Evolutionary conservation across 2,329 filamentous ascomycete genomes (phyloP), one percentile per base, ranked within the genome.

Genomic region (Arthrinium puccinioides): DNA sequence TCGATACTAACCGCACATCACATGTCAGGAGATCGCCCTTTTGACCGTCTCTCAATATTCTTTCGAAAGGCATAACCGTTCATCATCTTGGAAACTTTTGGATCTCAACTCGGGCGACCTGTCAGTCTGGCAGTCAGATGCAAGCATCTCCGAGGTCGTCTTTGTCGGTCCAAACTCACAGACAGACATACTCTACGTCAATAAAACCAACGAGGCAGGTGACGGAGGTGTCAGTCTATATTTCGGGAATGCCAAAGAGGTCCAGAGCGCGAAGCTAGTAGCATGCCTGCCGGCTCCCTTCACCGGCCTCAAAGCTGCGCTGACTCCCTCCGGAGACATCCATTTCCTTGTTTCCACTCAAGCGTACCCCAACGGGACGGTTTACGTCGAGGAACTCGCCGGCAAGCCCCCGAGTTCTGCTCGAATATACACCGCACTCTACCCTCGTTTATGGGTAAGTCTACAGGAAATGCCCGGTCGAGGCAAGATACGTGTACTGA

Each of bases 31-130:
- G 31, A 63, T 69, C 25, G 69, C 67, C 1, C 43, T 73, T 28
- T 72, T 69, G 49, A 63, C 61, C 6, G 56, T 62, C 19, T 74
- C 70, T 2, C 74, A 74, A 9, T 83, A 83, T 54, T 75, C 69
- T 26, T 82, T 82, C 52, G 63, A 72, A 23, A 66, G 67, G 0
- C 72, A 78, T 44, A 55, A 61, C 21, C 66, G 67, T 24, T 61
- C 62, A 4, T 38, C 43, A 6, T 47, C 66, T 52, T 60, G 76
- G 77, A 67, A 70, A 62, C 45, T 78, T 24, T 57, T 83, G 37
- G 69, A 82, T 44, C 58, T 77, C 19, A 58, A 64, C 34, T 71
- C 62, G 5, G 72, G 76, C 9, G 64, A 75, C 29, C 70, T 70
- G 34, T 67, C 61, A 4, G 52, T 68, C 8, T 65, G 81, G 36